Evolutionary conservation across 1,139 yeast genomes (phyloP).

Genomic region (Groenewaldozyma auringiensis): DNA sequence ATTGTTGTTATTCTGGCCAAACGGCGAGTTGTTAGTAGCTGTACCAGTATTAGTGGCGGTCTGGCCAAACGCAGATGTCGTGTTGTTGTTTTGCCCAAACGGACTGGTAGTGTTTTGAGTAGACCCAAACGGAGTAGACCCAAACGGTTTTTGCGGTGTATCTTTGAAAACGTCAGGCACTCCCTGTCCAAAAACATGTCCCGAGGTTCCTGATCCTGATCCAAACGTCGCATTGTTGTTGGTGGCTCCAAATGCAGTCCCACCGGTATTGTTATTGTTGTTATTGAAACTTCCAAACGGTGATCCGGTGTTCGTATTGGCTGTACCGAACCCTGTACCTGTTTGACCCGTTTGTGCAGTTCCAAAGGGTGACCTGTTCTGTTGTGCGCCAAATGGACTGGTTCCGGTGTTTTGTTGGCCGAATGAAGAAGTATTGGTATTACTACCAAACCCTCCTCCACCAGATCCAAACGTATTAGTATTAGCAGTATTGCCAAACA

Average conservation of each 20-base stretch:
- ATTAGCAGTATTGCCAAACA: neutral
- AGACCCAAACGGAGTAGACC: too few relatives aligned
- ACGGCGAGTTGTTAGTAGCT: constrained; percentile 9
- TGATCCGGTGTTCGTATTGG: too few relatives aligned
- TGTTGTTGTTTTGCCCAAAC: constrained; percentile 7
- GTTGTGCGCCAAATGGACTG: constrained; percentile 3
- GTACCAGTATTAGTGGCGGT: constrained; percentile 4
- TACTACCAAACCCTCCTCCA: constrained; percentile 11
- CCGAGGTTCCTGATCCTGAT: too few relatives aligned
- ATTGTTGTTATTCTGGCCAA: constrained; percentile 7
- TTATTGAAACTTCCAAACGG: neutral
- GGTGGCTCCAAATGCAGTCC: constrained; percentile 9
- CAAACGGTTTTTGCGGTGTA: too few relatives aligned
- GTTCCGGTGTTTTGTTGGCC: neutral
- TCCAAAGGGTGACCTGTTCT: too few relatives aligned
- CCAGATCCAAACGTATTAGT: constrained; percentile 11
- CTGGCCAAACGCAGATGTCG: constrained; percentile 4
- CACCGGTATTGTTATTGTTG: neutral
- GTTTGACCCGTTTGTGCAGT: too few relatives aligned
- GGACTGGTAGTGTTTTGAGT: constrained; percentile 1
- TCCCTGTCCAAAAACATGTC: too few relatives aligned
- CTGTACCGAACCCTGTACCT: too few relatives aligned
- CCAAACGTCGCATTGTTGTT: constrained; percentile 12
- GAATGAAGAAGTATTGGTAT: constrained; percentile 3
- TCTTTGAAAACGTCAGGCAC: too few relatives aligned